Percentiles rank a stretch among this genome's conserved stretches.
These are phyloP conservation scores for Wallacemonas sp. DNA, from an alignment of 208 protist genomes.

Conservation along the genomic window DNA sequence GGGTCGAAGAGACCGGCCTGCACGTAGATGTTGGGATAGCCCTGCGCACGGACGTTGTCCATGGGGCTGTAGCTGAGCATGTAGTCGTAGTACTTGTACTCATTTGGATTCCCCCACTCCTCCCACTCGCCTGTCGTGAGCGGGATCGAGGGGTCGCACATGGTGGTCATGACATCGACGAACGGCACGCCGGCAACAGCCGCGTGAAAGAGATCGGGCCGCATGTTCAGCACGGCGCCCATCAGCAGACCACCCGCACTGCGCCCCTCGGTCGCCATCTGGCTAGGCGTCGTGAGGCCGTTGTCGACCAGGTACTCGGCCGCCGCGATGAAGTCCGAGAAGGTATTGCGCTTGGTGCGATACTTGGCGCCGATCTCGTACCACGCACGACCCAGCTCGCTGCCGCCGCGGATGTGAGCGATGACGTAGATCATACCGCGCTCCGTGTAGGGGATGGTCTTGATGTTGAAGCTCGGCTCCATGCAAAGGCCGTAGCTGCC, in stretches of 20 bases:
- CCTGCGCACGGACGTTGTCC: constrained; percentile 89
- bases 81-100: constrained; percentile 93
- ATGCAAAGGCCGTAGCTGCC: constrained; percentile 88
- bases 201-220: constrained; percentile 82
- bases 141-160: constrained; percentile 91
- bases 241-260: constrained; percentile 93
- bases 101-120: constrained; percentile 96
- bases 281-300: constrained; percentile 55
- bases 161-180: constrained; percentile 94
- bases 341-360: constrained; percentile 93
- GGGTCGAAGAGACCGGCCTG: constrained; percentile 87
- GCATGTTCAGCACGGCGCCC: constrained; percentile 92
- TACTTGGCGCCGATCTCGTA: constrained; percentile 93
- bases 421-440: constrained; percentile 91
- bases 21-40: constrained; percentile 82
- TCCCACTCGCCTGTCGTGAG: constrained; percentile 92
- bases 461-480: constrained; percentile 82
- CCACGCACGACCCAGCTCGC: constrained; percentile 90
- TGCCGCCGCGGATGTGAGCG: constrained; percentile 91
- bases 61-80: constrained; percentile 94
- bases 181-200: constrained; percentile 92
- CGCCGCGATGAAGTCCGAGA: constrained; percentile 90
- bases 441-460: constrained; percentile 80
- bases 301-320: constrained; percentile 84
- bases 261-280: constrained; percentile 87